These are phyloP conservation scores for Cochlearia excelsa DNA, from an alignment of 345 rosid species.

Conservation along the genomic window DNA sequence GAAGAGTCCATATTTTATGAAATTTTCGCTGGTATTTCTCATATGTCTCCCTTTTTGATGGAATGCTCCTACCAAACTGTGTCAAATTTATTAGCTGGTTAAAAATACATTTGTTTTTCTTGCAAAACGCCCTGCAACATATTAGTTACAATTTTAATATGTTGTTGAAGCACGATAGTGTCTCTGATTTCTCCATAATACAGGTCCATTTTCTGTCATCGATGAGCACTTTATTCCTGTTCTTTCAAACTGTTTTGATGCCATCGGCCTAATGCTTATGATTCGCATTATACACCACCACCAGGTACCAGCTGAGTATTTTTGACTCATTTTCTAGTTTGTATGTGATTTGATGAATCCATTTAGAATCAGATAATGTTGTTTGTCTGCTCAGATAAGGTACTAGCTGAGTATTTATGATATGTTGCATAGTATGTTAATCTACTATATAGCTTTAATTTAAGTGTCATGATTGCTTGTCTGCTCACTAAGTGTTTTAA, in stretches of 20 bases:
- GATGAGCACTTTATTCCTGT: conserved; percentile 87
- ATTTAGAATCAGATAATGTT: conserved; percentile 7
- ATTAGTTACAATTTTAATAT: conserved; percentile 2
- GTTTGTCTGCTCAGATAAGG: background rate
- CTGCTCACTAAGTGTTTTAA: conserved; percentile 2
- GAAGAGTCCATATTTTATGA: conserved; percentile 88
- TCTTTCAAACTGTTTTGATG: conserved; percentile 89
- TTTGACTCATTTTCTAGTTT: conserved; percentile 1
- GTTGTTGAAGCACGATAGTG: conserved; percentile 16
- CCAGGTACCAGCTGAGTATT: conserved; percentile 54
- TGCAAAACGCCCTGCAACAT: conserved; percentile 11
- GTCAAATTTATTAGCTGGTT: conserved; percentile 12
- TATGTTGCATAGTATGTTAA: conserved; percentile 12
- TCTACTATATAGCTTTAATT: background rate
- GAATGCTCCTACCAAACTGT: background rate
- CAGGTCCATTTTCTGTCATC: conserved; percentile 97
- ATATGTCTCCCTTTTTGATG: conserved; percentile 14
- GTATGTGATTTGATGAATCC: conserved; percentile 1
- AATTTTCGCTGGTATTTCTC: conserved; percentile 66
- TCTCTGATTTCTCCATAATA: conserved; percentile 15
- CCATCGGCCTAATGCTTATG: conserved; percentile 97
- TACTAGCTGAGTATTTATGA: too few species aligned
- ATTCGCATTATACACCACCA: conserved; percentile 92
- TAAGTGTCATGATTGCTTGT: conserved; percentile 8
- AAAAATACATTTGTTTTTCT: conserved; percentile 3